Evolutionary conservation across 495 filamentous ascomycete species (phyloP).

Genomic region (Hyaloscypha finlandica): DNA sequence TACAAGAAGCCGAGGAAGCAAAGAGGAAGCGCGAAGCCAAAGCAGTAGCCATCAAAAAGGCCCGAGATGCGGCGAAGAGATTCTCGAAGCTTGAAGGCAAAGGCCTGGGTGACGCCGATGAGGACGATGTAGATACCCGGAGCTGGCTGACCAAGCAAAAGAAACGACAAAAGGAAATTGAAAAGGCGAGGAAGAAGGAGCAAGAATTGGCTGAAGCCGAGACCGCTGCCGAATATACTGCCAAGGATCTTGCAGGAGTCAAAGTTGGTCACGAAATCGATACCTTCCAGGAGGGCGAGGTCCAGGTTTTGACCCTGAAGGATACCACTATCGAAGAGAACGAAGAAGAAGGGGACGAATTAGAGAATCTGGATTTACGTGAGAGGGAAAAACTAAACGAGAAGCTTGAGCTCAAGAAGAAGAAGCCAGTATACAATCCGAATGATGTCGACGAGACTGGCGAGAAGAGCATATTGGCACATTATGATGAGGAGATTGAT

Average conservation of each 20-base stretch:
- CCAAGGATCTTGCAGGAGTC: constrained; percentile 82
- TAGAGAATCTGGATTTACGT: constrained; percentile 77
- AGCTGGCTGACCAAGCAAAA: constrained; percentile 84
- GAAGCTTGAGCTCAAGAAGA: constrained; percentile 84
- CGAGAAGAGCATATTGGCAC: constrained; percentile 66
- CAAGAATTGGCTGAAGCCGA: constrained; percentile 67
- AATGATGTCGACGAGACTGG: constrained; percentile 62
- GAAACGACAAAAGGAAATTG: constrained; percentile 88
- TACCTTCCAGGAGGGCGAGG: constrained; percentile 75
- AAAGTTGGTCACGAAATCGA: constrained; percentile 85
- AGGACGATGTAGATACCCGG: constrained; percentile 74
- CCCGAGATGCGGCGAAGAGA: constrained; percentile 77
- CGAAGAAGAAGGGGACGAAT: constrained; percentile 88
- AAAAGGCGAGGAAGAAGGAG: constrained; percentile 70
- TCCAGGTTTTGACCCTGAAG: constrained; percentile 87
- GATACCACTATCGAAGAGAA: constrained; percentile 84
- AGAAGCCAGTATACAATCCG: constrained; percentile 87
- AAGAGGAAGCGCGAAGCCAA: constrained; percentile 78
- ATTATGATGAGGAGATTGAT: constrained; percentile 95
- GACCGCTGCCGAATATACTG: constrained; percentile 65
- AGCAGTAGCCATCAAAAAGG: constrained; percentile 80
- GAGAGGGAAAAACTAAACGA: constrained; percentile 79
- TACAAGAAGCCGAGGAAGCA: constrained; percentile 56
- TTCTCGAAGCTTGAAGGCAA: constrained; percentile 74
- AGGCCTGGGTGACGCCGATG: constrained; percentile 73